Base-by-base conservation (phyloP, 1,284 basidiomycete genomes). In the Lentinula novae-zelandiae region DNA sequence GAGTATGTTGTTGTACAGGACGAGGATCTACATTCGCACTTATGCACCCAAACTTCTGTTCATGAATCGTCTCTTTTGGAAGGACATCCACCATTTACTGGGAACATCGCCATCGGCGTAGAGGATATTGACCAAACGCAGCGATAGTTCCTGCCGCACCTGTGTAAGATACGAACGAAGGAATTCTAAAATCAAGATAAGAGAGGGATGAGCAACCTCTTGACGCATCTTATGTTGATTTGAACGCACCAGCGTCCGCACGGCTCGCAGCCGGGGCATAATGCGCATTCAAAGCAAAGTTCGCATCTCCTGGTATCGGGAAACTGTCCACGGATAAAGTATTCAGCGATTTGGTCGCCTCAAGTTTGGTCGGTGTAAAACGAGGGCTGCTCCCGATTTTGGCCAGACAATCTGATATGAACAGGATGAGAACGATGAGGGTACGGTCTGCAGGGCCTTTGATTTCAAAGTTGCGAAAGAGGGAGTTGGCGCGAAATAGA, bases 81-180 rank as follows among this genome's bases (percentile, higher is more conserved):
- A 99, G 40, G 93, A 91, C 90, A 99, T 95, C 97, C 97, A 99
- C 96, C 96, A 99, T 76, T 99, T 99, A 82, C 92, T 97, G 1
- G 97, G 95, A 72, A 89, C 88, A 3, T 89, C 86, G 53, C 91
- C 84, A 78, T 96, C 82, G 68, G 89, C 85, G 73, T 98, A 99
- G 46, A 99, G 79, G 61, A 88, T 84, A 69, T 97, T 95, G 38
- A 95, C 84, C 58, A 99, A 76, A 48, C 97, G 86, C 12, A 86
- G 80, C 15, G 94, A 92, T 27, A 96, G 81, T 73, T 99, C 97
- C 74, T 96, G 93, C 55, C 97, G 86, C 3, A 91, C 90, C 76
- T 99, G 97, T 5, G 87, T 88, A 60, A 99, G 82, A 77, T 99
- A 99, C 67, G 89, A 86, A 44, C 96, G 87, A 49, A 99, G 82